These are phyloP conservation scores for Backusella liffmaniae DNA, from an alignment of 192 early-diverging fungal genomes.

Conservation along the genomic window DNA sequence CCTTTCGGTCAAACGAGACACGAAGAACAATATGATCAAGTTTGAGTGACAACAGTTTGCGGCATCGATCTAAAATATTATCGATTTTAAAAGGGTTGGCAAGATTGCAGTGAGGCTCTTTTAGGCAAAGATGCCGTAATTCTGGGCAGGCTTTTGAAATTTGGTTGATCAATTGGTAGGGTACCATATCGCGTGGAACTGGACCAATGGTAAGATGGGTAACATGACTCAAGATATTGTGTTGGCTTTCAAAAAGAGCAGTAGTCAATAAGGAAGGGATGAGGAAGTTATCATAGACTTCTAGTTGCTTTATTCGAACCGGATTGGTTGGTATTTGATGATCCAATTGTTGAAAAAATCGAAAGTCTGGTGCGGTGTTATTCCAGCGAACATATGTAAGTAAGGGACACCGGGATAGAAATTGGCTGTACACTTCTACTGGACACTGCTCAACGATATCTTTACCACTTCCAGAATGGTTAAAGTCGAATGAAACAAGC, in stretches of 20 bases:
- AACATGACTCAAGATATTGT: neutral
- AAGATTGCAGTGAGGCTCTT: neutral
- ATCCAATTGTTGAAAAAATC: neutral
- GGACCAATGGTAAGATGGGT: constrained; percentile 1
- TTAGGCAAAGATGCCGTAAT: neutral
- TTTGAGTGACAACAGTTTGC: neutral
- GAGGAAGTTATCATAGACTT: neutral
- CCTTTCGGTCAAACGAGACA: neutral
- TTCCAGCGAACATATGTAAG: neutral
- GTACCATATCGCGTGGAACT: constrained; percentile 6
- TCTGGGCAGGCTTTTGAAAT: neutral
- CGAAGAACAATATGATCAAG: constrained; percentile 4
- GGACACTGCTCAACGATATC: neutral
- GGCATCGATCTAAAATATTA: neutral
- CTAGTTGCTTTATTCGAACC: neutral
- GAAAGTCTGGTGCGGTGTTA: neutral
- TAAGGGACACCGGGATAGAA: neutral
- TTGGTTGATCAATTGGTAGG: neutral
- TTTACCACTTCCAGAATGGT: neutral
- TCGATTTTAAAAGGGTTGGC: neutral
- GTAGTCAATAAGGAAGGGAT: neutral
- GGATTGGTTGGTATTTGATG: neutral
- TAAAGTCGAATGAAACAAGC: neutral
- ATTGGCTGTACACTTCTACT: neutral
- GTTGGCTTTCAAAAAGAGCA: constrained; percentile 1